Evolutionary conservation across 2,329 filamentous ascomycete species (phyloP).

Genomic region (Shiraia bambusicola): DNA sequence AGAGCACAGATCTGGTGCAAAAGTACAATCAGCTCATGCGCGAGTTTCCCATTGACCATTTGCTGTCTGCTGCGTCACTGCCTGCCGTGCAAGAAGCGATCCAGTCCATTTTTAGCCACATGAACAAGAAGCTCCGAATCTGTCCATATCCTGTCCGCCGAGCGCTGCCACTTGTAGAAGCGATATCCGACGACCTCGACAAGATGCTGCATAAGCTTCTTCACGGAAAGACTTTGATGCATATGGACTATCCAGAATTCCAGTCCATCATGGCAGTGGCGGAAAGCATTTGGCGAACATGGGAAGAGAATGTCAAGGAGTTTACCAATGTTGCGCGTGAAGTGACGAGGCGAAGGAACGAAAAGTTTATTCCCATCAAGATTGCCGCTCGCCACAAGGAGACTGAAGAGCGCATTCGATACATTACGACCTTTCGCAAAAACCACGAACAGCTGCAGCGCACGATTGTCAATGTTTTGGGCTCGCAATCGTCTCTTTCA

Average conservation of each 20-base stretch:
- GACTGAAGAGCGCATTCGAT: slow-evolving; percentile 86
- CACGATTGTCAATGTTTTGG: slow-evolving; percentile 96
- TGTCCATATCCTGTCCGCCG: slow-evolving; percentile 93
- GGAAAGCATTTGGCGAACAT: slow-evolving; percentile 82
- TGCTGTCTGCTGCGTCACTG: slow-evolving; percentile 87
- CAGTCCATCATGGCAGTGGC: slow-evolving; percentile 79
- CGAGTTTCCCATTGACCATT: slow-evolving; percentile 93
- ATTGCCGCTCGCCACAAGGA: slow-evolving; percentile 84
- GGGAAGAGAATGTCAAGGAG: slow-evolving; percentile 96
- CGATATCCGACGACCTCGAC: slow-evolving; percentile 92
- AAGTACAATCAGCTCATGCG: slow-evolving; percentile 99
- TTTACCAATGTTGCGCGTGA: slow-evolving; percentile 98
- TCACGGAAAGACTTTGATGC: slow-evolving; percentile 83
- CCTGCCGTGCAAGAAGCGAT: slow-evolving; percentile 87
- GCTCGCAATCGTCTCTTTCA: slow-evolving; percentile 57
- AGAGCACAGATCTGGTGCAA: slow-evolving; percentile 92
- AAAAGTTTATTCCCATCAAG: slow-evolving; percentile 99
- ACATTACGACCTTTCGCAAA: slow-evolving; percentile 90
- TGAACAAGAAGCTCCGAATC: slow-evolving; percentile 97
- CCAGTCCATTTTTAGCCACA: slow-evolving; percentile 83
- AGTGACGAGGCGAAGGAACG: slow-evolving; percentile 86
- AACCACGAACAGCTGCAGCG: slow-evolving; percentile 97
- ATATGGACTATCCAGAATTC: slow-evolving; percentile 91
- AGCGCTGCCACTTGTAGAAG: slow-evolving; percentile 90
- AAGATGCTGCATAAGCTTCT: slow-evolving; percentile 81